phyloP scores from a whole-genome alignment of 805 yeast genomes.

The Scheffersomyces stipitis region DNA sequence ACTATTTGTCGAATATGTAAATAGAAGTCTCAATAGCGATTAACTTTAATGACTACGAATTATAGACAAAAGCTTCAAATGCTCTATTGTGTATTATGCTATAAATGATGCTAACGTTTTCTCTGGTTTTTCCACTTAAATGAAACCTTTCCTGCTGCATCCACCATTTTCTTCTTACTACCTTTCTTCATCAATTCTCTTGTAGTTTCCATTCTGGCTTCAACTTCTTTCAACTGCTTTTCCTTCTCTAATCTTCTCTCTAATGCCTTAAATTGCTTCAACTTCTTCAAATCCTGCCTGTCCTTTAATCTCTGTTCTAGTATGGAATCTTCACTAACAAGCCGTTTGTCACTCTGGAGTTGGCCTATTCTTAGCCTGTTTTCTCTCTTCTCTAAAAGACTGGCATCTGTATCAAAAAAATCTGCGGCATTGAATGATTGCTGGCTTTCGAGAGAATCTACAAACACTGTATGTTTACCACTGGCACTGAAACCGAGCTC shows the following conservation, averaged over 20 bases:
- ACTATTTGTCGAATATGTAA: constrained; percentile 76
- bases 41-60: constrained; percentile 4
- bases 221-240: constrained; percentile 63
- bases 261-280: constrained; percentile 59
- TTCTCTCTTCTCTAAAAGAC: constrained; percentile 61
- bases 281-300: constrained; percentile 50
- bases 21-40: constrained; percentile 52
- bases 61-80: not conserved
- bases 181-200: constrained; percentile 91
- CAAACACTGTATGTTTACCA: constrained; percentile 86
- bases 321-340: constrained; percentile 26
- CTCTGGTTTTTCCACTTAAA: constrained; percentile 87
- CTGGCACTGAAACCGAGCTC: constrained; percentile 50
- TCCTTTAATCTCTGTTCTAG: constrained; percentile 30
- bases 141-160: constrained; percentile 61
- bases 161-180: constrained; percentile 71
- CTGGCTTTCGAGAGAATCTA: constrained; percentile 59
- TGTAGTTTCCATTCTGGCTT: constrained; percentile 71
- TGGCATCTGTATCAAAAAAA: constrained; percentile 69
- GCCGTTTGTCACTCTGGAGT: constrained; percentile 41
- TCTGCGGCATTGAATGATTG: constrained; percentile 60
- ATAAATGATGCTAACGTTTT: constrained; percentile 39
- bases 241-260: constrained; percentile 70
- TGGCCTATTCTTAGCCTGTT: constrained; percentile 69
- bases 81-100: not conserved